phyloP scores from a whole-genome alignment of 202 grass and related monocot genomes.

The Schoenoplectus tabernaemontani region DNA sequence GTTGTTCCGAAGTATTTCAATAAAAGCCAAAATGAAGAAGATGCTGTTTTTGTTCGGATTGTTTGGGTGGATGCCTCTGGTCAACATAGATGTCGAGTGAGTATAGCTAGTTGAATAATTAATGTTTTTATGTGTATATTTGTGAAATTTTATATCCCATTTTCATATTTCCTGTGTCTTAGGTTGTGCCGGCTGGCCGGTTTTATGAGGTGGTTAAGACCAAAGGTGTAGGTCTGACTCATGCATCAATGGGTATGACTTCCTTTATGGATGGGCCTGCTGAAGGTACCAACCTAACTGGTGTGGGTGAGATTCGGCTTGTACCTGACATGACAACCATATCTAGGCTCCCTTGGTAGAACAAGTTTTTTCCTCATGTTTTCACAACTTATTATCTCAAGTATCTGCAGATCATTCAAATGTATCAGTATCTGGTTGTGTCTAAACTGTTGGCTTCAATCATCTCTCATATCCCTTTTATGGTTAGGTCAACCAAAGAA shows the following conservation, averaged over 20 bases:
- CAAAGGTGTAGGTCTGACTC: conserved; percentile 70
- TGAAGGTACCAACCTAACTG: conserved; percentile 76
- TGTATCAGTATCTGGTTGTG: background rate
- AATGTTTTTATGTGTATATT: background rate
- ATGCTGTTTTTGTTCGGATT: conserved; percentile 74
- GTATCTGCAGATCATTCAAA: background rate
- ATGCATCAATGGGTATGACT: conserved; percentile 67
- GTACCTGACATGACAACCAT: conserved; percentile 81
- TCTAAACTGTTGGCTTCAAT: conserved; percentile 3
- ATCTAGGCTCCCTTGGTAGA: conserved; percentile 77
- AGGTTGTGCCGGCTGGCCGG: conserved; percentile 73
- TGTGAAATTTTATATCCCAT: background rate
- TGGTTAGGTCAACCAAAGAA: conserved; percentile 57
- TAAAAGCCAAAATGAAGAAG: conserved; percentile 26
- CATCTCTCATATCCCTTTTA: conserved; percentile 8
- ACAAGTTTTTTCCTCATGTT: background rate
- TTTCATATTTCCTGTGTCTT: conserved; percentile 22
- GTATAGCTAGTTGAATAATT: conserved; percentile 29
- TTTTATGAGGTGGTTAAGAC: conserved; percentile 77
- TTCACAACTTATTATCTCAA: background rate
- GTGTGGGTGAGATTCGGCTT: conserved; percentile 83
- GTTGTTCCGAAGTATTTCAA: conserved; percentile 23
- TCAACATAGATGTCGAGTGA: conserved; percentile 93
- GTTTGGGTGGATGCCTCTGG: conserved; percentile 84
- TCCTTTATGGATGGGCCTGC: conserved; percentile 79